Evolutionary conservation across 2,329 filamentous ascomycete species (phyloP), one percentile per base, ranked within the genome.

Genomic region (Sphaerulina vaccinii): DNA sequence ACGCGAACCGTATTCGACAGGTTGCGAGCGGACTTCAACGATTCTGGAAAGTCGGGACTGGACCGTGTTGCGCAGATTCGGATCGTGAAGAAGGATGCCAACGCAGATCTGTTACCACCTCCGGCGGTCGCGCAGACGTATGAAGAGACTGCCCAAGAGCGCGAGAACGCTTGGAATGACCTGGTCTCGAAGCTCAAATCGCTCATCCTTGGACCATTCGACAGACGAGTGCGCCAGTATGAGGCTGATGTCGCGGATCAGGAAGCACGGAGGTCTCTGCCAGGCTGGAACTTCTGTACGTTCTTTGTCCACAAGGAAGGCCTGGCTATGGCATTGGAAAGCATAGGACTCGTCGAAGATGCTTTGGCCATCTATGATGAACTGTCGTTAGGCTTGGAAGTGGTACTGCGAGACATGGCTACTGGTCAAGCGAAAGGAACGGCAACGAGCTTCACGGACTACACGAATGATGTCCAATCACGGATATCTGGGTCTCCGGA

Each of bases 221-320:
- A 97, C 71, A 79, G 85, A 61, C 83, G 93, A 7, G 93, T 99
- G 1, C 84, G 82, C 16, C 92, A 97, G 64, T 99, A 99, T 68
- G 93, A 99, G 70, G 91, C 96, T 54, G 93, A 99, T 62, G 96
- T 99, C 61, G 87, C 89, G 57, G 93, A 96, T 69, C 93, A 91
- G 65, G 92, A 97, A 62, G 82, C 86, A 0, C 91, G 97, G 68
- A 81, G 92, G 40, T 85, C 78, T 27, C 73, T 99, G 15, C 93
- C 93, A 0, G 93, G 93, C 0, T 99, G 93, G 93, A 99, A 99
- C 66, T 99, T 99, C 68, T 97, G 93, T 71, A 99, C 93, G 0
- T 99, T 99, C 68, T 99, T 99, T 68, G 91, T 99, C 13, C 78
- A 99, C 7, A 99, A 99, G 66, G 93, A 99, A 70, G 93, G 93